These are phyloP conservation scores for Globisporangium megalacanthum DNA, from an alignment of 352 stramenopile genomes.

Conservation along the genomic window DNA sequence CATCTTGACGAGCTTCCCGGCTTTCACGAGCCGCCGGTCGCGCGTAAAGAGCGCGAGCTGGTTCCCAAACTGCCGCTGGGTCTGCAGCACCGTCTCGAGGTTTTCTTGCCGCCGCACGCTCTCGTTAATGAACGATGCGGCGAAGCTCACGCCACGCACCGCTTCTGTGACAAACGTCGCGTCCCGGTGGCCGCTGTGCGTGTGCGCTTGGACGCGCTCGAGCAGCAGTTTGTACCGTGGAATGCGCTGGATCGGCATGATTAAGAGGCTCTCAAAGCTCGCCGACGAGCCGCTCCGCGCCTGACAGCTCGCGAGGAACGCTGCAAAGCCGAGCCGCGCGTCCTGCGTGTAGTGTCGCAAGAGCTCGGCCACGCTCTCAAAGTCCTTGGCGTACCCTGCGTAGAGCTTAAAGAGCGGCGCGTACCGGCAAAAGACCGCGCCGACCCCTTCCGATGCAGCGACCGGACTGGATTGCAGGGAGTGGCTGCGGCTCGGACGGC, in stretches of 20 bases:
- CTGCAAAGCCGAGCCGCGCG: conserved; percentile 37
- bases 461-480: conserved; percentile 20
- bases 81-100: conserved; percentile 68
- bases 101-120: conserved; percentile 80
- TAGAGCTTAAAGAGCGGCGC: conserved; percentile 82
- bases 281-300: conserved; percentile 45
- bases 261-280: conserved; percentile 83
- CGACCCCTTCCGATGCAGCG: conserved; percentile 38
- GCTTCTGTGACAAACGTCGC: conserved; percentile 53
- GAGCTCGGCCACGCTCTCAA: conserved; percentile 62
- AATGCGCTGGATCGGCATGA: conserved; percentile 91
- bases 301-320: conserved; percentile 56
- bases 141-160: conserved; percentile 46
- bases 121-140: conserved; percentile 79
- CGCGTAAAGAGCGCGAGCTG: conserved; percentile 69
- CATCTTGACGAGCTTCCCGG: conserved; percentile 77
- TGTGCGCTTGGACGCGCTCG: conserved; percentile 72
- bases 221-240: conserved; percentile 89
- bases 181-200: conserved; percentile 48
- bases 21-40: conserved; percentile 51
- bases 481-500: conserved; percentile 1
- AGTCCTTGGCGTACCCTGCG: conserved; percentile 78
- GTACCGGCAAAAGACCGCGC: conserved; percentile 77
- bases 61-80: conserved; percentile 70
- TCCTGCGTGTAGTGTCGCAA: conserved; percentile 53